Evolutionary conservation across 2,329 filamentous ascomycete species (phyloP), one percentile per base, ranked within the genome.

Genomic region (Nothophoma quercina): DNA sequence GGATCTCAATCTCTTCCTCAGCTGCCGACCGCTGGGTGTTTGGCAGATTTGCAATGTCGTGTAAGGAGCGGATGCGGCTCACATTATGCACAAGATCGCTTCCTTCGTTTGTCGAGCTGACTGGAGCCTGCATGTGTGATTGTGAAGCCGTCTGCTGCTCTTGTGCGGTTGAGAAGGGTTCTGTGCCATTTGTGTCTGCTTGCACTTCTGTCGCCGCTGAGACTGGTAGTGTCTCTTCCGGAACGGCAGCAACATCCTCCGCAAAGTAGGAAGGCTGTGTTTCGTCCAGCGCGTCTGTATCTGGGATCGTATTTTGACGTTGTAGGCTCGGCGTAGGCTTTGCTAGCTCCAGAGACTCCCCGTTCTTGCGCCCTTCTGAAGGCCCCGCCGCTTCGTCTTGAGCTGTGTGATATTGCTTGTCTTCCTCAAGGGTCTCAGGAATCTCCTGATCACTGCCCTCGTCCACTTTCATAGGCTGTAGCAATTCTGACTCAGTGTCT

Each of bases 1-100:
- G 68, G 25, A 73, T 63, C 7, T 72, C 70, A 18, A 73, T 56
- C 12, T 67, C 66, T 57, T 75, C 55, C 7, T 75, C 53, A 28
- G 59, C 67, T 15, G 57, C 53, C 7, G 69, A 71, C 9, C 56
- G 60, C 35, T 72, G 69, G 16, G 70, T 73, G 3, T 67, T 63
- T n/a, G 69, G 69, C 18, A 70, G 57, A 28, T 72, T 71, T 7
- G 69, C 67, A 22, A 75, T 74, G 13, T 76, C 74, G 7, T 66
- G 59, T 8, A 75, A 49, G n/a, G 65, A 70, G n/a, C 65, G 69
- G 26, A 63, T 58, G 29, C 58, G 58, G 21, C 51, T 49, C 1
- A 26, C 32, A 7, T 30, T 38, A 16, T 29, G 51, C 7, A 64
- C 49, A 9, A 34, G 32, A 35, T 63, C 57, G 22, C 58, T 64